Base-by-base conservation (phyloP, 768 basidiomycete genomes). In the Mycena crocata region DNA sequence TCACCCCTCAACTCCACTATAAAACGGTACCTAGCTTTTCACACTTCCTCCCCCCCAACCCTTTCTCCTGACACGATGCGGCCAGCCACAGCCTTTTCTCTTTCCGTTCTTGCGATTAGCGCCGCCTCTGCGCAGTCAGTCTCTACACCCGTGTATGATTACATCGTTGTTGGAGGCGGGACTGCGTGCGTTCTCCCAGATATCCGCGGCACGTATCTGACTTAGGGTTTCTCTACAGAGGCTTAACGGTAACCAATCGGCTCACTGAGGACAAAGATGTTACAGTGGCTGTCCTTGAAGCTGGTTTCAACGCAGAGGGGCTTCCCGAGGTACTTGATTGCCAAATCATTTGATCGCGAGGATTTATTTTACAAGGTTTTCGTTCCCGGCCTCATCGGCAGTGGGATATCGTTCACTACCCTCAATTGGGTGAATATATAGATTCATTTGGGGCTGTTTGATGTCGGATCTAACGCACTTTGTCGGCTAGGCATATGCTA, bases 371-470 rank as follows among this genome's bases (percentile, higher is more conserved):
- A n/a, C 23, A 35, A 78, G 78, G 77, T 79, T 0, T 78, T 71
- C 52, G 66, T 79, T 32, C 78, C 78, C 5, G 78, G 78, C 2
- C 63, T 78, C 26, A 72, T 75, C 31, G 78, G 77, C 0, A 70
- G 66, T 17, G 78, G 77, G 6, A 69, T 74, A 56, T 57, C 77
- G 3, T 72, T 77, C 65, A 79, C 82, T 2, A 74, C 80, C 15
- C 80, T 86, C 69, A 83, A 87, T 71, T 89, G 87, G 86, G 66
- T 67, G 37, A 2, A 1, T 39, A 42, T n/a, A n/a, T n/a, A n/a
- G n/a, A n/a, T 10, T 14, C 14, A 42, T 19, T 13, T 2, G 12
- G 1, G 5, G 9, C 30, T 28, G 31, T 13, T 37, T 13, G 0
- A 37, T 30, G 15, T 34, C 17, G 5, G 17, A 9, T 40, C 19